These are phyloP conservation scores for Salix udensis DNA, from an alignment of 345 rosid genomes.

Conservation along the genomic window DNA sequence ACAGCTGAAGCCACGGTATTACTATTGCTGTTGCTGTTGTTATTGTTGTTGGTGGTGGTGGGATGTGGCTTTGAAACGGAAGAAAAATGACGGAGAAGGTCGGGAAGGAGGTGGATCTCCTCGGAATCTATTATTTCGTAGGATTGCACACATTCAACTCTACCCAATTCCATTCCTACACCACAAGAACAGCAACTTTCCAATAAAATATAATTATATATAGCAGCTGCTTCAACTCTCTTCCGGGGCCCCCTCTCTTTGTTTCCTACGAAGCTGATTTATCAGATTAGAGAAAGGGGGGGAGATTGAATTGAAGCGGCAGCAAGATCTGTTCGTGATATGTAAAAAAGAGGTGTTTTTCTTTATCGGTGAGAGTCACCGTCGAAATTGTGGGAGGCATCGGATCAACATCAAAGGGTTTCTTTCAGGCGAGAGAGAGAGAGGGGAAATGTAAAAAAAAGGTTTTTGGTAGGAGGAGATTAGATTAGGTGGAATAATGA, in stretches of 20 bases:
- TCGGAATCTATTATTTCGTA: conserved; percentile 25
- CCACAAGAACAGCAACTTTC: background rate
- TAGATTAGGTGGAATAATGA: conserved; percentile 27
- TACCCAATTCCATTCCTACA: conserved; percentile 28
- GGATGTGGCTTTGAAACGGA: conserved; percentile 23
- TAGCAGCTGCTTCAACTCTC: background rate
- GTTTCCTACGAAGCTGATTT: background rate
- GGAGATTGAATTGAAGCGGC: conserved; percentile 11
- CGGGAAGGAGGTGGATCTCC: conserved; percentile 25
- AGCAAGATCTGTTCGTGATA: background rate
- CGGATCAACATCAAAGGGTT: conserved; percentile 33
- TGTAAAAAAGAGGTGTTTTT: conserved; percentile 6
- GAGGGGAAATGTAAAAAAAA: background rate
- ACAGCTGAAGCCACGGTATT: conserved; percentile 15
- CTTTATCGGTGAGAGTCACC: conserved; percentile 18
- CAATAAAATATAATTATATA: background rate
- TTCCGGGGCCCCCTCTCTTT: conserved; percentile 12
- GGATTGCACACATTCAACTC: conserved; percentile 25
- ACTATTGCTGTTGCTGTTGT: conserved; percentile 1
- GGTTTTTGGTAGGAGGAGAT: background rate
- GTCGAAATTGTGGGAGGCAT: conserved; percentile 20
- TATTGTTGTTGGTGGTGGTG: background rate
- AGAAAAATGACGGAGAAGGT: conserved; percentile 18
- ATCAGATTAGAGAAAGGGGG: background rate
- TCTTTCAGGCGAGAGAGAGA: conserved; percentile 8